Evolutionary conservation across 805 yeast genomes (phyloP), one percentile per base, ranked within the genome.

Genomic region (Yamadazyma nakazawae): DNA sequence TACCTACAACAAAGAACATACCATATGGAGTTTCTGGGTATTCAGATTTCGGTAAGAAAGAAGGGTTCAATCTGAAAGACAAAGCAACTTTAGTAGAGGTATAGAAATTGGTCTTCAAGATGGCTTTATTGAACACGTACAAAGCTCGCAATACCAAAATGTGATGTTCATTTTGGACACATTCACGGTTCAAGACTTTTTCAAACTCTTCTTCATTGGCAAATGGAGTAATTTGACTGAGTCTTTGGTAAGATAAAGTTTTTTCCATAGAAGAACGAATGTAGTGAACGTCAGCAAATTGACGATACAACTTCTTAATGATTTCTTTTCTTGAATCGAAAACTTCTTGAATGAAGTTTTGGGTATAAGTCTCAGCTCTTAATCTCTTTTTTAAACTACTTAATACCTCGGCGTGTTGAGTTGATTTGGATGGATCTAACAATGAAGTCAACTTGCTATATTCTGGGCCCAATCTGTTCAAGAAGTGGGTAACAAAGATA

Each of bases 21-120:
- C 98, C 99, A 62, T 74, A 94, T 46, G 97, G 95, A 38, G 85
- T 85, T 55, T 88, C 92, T 34, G 97, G 96, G 66, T 91, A 92
- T 72, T 92, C 99, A 26, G 81, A 68, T 46, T 66, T 65, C 39
- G 98, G 97, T 67, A 92, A 78, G 71, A 91, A 86, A 14, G 82
- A 70, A 31, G 99, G 96, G 60, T 89, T 78, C 60, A 94, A 78
- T 68, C 97, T 82, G 76, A 92, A 92, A 3, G 97, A 88, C 50
- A 92, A 76, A 16, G 99, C 99, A 42, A 92, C 95, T 73, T 92
- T 92, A 46, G 97, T 86, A 17, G 96, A 88, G 35, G 88, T 81
- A 71, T 88, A 92, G 68, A 92, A 94, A 70, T 92, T 92, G 18
- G 99, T 92, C 75, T 92, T 91, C 66, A 92, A 77, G 46, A 92